Base-by-base conservation (phyloP, 116 monocot species). In the Trichopus zeylanicus region DNA sequence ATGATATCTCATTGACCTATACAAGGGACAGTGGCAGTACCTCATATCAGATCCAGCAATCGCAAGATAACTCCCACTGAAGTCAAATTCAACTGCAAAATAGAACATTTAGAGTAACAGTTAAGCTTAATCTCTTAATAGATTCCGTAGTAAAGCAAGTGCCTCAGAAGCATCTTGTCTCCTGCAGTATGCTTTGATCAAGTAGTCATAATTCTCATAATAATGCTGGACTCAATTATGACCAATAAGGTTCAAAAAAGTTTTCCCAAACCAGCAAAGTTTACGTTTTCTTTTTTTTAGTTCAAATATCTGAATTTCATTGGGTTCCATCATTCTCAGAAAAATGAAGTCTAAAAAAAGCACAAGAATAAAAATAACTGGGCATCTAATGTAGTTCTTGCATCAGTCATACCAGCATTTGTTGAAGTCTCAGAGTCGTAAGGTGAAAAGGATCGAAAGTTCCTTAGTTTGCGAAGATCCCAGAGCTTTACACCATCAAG, bases 401-500 rank as follows among this genome's bases (percentile, higher is more conserved):
- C 23, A 34, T 18, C 62, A 46, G 23, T 47, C 7, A 22, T 83
- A 95, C 94, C 94, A 22, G 86, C 64, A 52, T 89, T 89, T 57
- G 94, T 95, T 31, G 86, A 71, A 9, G 86, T 95, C 62, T 86
- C 63, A 22, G 77, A 52, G 34, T 95, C 94, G 55, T 94, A 94
- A 28, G 93, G 89, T 60, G 82, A 32, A 74, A 95, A 83, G 32
- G 94, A 71, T 39, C 89, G 78, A 59, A 95, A 95, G 31, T 95
- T 95, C 63, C 78, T 95, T 35, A 95, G 67, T 55, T 89, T 95
- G 22, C 94, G 82, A 62, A 95, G 89, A 74, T 89, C 94, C 94
- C 94, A 95, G 48, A 95, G 83, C 79, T 80, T 95, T 16, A 89
- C 94, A 59, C 94, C 94, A 83, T 95, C 94, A 62, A 68, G 57